A percentile compares a stretch with the other conserved stretches of the same genome.
Conservation (phyloP, 495 filamentous ascomycete genomes). For the Collariella sp. region DNA sequence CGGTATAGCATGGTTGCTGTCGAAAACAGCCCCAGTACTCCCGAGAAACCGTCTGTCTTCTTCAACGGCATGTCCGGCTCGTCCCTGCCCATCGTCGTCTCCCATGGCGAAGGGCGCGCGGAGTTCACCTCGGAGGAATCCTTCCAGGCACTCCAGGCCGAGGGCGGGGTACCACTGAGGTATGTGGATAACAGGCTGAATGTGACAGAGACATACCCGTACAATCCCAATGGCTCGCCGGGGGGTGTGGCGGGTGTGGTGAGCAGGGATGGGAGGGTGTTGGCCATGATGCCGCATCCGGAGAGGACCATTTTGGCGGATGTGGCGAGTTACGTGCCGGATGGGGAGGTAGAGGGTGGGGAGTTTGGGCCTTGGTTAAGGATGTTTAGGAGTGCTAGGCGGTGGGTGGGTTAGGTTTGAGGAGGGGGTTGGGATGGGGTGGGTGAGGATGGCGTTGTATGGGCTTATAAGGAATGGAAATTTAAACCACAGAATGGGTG, state of each 20-base stretch:
- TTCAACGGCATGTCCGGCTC: slow-evolving; percentile 84
- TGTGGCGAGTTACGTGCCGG: slow-evolving; percentile 67
- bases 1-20: slow-evolving; percentile 84
- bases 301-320: slow-evolving; percentile 84
- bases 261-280: slow-evolving; percentile 70
- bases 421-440: too few relatives aligned
- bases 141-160: slow-evolving; percentile 49
- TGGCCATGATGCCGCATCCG: slow-evolving; percentile 95
- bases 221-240: slow-evolving; percentile 88
- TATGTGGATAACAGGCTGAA: slow-evolving; percentile 74
- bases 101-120: slow-evolving; percentile 89
- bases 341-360: slow-evolving; percentile 59
- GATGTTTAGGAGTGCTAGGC: slow-evolving; percentile 69
- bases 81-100: slow-evolving; percentile 75
- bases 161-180: slow-evolving; percentile 58
- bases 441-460: not conserved
- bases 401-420: slow-evolving; percentile 63
- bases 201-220: slow-evolving; percentile 76
- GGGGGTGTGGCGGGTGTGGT: slow-evolving; percentile 77
- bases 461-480: not conserved
- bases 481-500: not conserved
- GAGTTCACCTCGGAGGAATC: slow-evolving; percentile 50
- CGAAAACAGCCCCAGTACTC: slow-evolving; percentile 48
- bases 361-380: slow-evolving; percentile 84
- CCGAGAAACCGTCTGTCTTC: slow-evolving; percentile 71